Conservation (phyloP, 345 rosid genomes). For the Aurinia saxatilis region DNA sequence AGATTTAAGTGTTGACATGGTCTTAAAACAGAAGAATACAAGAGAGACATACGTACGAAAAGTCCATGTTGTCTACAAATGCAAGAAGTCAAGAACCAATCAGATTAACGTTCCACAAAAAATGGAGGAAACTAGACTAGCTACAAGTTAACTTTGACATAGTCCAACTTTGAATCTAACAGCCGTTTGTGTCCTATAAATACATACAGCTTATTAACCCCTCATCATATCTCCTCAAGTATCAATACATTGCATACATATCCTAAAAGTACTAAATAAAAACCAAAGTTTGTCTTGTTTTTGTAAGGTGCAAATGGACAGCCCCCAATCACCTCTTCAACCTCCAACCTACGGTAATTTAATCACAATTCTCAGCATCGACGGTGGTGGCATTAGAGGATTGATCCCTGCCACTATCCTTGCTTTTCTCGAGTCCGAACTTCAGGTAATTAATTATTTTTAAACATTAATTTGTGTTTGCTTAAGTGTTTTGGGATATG, state of each 20-base stretch:
- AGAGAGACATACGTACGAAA: conserved; percentile 1
- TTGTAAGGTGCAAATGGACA: conserved; percentile 30
- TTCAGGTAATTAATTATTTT: conserved; percentile 38
- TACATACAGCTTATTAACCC: neutral
- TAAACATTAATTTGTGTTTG: too few species aligned
- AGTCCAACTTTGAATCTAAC: neutral
- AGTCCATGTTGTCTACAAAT: neutral
- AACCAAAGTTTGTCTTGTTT: too few species aligned
- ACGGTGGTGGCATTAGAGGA: conserved; percentile 83
- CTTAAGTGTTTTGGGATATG: too few species aligned
- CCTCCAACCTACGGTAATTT: conserved; percentile 47
- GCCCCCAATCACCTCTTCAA: conserved; percentile 45
- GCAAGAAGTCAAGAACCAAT: neutral
- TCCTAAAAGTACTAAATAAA: too few species aligned
- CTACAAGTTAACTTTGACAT: neutral
- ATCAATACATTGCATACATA: neutral
- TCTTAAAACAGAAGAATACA: neutral
- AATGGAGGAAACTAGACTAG: neutral
- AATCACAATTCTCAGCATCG: conserved; percentile 63
- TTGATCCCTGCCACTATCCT: conserved; percentile 58
- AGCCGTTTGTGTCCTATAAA: conserved; percentile 7
- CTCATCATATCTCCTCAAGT: neutral
- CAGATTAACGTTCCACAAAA: neutral
- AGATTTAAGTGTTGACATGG: conserved; percentile 11
- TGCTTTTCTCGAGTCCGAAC: conserved; percentile 53